These are phyloP conservation scores for Quercus aquifolioides DNA, from an alignment of 306 rosid species.

Conservation along the genomic window DNA sequence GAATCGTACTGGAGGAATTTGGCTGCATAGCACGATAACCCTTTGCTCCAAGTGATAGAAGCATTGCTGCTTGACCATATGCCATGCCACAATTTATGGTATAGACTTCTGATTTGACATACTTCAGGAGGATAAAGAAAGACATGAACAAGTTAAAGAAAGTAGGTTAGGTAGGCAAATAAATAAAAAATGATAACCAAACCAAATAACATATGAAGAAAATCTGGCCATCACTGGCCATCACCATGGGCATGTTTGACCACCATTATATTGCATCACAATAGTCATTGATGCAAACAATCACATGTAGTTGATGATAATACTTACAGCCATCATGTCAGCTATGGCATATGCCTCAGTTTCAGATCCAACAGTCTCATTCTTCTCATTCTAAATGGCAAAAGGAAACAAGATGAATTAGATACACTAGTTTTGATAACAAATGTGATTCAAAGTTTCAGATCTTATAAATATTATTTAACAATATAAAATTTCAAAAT, in stretches of 20 bases:
- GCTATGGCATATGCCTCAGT: conserved; percentile 89
- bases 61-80: conserved; percentile 94
- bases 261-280: neutral
- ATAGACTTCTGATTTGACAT: conserved; percentile 74
- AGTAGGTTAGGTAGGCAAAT: neutral
- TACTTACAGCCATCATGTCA: conserved; percentile 85
- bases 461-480: neutral
- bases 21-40: conserved; percentile 86
- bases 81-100: conserved; percentile 92
- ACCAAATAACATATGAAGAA: neutral
- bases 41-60: conserved; percentile 77
- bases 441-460: neutral
- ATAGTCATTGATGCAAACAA: neutral
- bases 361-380: conserved; percentile 84
- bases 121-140: conserved; percentile 38
- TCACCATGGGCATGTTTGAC: neutral
- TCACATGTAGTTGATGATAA: conserved; percentile 1
- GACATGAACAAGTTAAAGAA: conserved; percentile 5
- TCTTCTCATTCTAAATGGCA: conserved; percentile 65
- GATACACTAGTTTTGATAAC: neutral
- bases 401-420: conserved; percentile 14
- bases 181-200: neutral
- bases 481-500: conserved; percentile 6
- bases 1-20: conserved; percentile 62
- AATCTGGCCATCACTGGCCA: too few species aligned